These are phyloP conservation scores for Naegleria gruberi DNA, from an alignment of 208 protist species.

Conservation along the genomic window DNA sequence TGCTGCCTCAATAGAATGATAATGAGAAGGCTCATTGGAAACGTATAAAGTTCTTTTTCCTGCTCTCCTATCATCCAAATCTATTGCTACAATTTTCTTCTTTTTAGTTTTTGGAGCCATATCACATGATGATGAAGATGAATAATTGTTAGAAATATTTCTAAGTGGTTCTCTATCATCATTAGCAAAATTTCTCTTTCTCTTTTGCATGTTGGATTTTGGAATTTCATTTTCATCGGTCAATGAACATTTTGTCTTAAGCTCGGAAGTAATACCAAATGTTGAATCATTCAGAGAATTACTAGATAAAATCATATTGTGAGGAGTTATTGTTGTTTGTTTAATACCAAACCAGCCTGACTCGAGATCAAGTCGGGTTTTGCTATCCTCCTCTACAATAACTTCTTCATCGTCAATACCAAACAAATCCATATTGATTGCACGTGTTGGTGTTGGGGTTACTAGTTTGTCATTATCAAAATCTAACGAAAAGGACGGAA, in stretches of 20 bases:
- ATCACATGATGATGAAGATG: neutral
- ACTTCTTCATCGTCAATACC: neutral
- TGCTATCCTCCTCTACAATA: neutral
- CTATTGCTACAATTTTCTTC: neutral
- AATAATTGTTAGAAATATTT: neutral
- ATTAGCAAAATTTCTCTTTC: neutral
- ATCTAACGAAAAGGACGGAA: neutral
- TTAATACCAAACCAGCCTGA: neutral
- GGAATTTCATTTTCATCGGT: neutral
- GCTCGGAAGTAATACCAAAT: neutral
- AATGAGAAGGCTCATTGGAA: neutral
- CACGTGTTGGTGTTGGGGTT: neutral
- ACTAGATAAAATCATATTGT: no score
- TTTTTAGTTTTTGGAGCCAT: neutral
- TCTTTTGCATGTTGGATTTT: neutral
- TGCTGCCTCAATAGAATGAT: neutral
- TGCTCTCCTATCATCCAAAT: neutral
- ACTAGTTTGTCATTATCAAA: neutral
- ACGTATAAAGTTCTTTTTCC: neutral
- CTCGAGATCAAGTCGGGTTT: neutral
- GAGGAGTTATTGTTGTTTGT: neutral
- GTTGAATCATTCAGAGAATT: neutral
- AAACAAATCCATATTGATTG: neutral
- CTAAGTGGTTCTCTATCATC: neutral
- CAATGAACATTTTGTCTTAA: neutral